phyloP scores from a whole-genome alignment of 1,139 yeast species.

The Yamadazyma songkhlaensis region DNA sequence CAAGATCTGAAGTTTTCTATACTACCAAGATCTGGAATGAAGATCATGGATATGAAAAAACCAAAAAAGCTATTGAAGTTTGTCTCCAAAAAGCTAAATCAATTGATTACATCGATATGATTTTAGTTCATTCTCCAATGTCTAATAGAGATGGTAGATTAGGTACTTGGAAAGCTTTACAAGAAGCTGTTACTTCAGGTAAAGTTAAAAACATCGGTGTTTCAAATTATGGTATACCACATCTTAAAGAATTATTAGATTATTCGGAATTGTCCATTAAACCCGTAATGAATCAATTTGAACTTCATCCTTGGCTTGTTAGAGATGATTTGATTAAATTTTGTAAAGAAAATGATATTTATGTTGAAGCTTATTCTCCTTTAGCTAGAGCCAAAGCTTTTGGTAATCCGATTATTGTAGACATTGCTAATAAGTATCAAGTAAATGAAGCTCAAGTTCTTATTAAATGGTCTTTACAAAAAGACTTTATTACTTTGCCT shows the following conservation, averaged over 20 bases:
- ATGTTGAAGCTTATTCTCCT: conserved; percentile 34
- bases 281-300: conserved; percentile 39
- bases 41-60: conserved; percentile 57
- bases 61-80: conserved; percentile 50
- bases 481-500: conserved; percentile 39
- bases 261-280: conserved; percentile 36
- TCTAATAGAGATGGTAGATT: conserved; percentile 28
- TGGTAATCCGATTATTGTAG: conserved; percentile 10
- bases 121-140: conserved; percentile 37
- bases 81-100: conserved; percentile 60
- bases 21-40: conserved; percentile 63
- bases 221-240: conserved; percentile 36
- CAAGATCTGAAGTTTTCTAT: conserved; percentile 33
- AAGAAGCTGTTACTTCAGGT: conserved; percentile 32
- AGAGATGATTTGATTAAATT: conserved; percentile 32
- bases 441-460: conserved; percentile 23
- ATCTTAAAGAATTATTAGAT: conserved; percentile 42
- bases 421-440: conserved; percentile 3
- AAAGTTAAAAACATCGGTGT: conserved; percentile 37
- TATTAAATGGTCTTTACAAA: conserved; percentile 33
- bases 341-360: conserved; percentile 22
- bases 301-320: conserved; percentile 37
- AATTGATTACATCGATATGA: conserved; percentile 76
- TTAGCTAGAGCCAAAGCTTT: conserved; percentile 51
- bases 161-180: conserved; percentile 41